Base-by-base conservation (phyloP, 2,329 filamentous ascomycete genomes). In the Berkeleyomyces basicola region DNA sequence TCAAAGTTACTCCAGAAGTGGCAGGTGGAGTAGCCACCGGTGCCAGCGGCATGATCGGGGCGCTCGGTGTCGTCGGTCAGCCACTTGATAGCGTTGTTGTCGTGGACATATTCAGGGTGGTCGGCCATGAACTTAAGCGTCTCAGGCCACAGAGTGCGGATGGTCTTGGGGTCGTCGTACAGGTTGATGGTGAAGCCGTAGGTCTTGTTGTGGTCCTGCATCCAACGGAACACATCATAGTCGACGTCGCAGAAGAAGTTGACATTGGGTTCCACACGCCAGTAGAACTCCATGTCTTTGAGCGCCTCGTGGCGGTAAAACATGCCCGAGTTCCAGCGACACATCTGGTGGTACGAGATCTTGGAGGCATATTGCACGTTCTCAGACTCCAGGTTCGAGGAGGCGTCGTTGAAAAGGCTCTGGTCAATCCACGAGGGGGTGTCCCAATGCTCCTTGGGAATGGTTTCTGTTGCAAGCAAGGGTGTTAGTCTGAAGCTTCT, bases 1-100 rank as follows among this genome's bases (percentile, higher is more conserved):
- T 99, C 93, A 69, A 99, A 99, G 74, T 99, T 99, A 70, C 86
- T 93, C 93, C 93, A 99, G 78, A 99, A 99, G 74, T 99, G 93
- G 73, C 93, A 99, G 2, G 93, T 97, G 42, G 90, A 95, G 77
- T 96, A 99, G 42, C 93, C 93, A 69, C 95, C 87, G 5, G 92
- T 92, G 66, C 85, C 83, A 61, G 79, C 72, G 70, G 90, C 89
- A 73, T 95, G 87, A 11, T 89, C 82, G 0, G 92, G 91, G 58
- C 93, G 82, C 58, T 85, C 81, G 63, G 79, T 74, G 66, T 82
- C 83, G 72, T 99, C 93, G 1, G 85, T 88, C 66, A 99, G 74
- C 92, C 92, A 99, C 42, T 82, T 79, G 75, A 92, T 82, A 64
- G 93, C 91, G 71, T 90, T 96, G 73, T 95, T 90, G 62, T 85